A percentile compares a stretch with the other conserved stretches of the same genome.
phyloP scores from a whole-genome alignment of 805 yeast species.

The Cyberlindnera galapagoensis region DNA sequence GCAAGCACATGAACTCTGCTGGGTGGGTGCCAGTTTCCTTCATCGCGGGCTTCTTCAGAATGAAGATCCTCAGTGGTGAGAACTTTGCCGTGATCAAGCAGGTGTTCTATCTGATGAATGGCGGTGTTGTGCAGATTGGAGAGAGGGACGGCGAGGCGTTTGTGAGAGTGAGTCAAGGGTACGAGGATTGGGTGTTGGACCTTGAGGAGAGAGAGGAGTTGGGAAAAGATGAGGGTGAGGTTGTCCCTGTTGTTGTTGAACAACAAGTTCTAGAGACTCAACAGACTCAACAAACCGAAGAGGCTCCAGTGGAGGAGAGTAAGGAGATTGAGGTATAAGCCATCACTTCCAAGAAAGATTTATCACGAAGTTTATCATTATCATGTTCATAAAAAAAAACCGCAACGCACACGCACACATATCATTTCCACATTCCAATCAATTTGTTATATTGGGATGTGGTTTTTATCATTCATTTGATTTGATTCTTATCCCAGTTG shows the following conservation, averaged over 20 bases:
- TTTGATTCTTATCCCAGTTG: too few relatives aligned
- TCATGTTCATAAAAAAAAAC: too few relatives aligned
- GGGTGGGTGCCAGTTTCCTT: slow-evolving; percentile 66
- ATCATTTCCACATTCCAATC: too few relatives aligned
- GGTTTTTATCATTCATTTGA: too few relatives aligned
- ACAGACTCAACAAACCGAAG: too few relatives aligned
- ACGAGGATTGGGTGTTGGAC: slow-evolving; percentile 66
- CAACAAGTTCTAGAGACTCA: too few relatives aligned
- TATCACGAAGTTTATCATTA: too few relatives aligned
- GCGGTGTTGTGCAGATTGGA: slow-evolving; percentile 31
- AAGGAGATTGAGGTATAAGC: slow-evolving; percentile 19
- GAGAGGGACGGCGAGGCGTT: slow-evolving; percentile 41
- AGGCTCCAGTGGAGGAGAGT: slow-evolving; percentile 7
- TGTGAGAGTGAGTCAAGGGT: slow-evolving; percentile 53
- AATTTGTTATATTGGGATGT: too few relatives aligned
- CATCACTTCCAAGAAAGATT: too few relatives aligned
- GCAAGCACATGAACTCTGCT: slow-evolving; percentile 70
- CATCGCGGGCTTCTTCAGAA: slow-evolving; percentile 69
- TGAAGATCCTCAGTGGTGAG: slow-evolving; percentile 57
- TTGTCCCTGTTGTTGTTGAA: slow-evolving; percentile 16
- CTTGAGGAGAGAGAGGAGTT: slow-evolving; percentile 37
- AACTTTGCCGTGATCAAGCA: slow-evolving; percentile 45
- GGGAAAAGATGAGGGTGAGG: slow-evolving; percentile 37
- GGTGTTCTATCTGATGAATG: slow-evolving; percentile 42
- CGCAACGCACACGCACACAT: too few relatives aligned